These are phyloP conservation scores for Lipomyces orientalis DNA, from an alignment of 805 yeast species.

Conservation along the genomic window DNA sequence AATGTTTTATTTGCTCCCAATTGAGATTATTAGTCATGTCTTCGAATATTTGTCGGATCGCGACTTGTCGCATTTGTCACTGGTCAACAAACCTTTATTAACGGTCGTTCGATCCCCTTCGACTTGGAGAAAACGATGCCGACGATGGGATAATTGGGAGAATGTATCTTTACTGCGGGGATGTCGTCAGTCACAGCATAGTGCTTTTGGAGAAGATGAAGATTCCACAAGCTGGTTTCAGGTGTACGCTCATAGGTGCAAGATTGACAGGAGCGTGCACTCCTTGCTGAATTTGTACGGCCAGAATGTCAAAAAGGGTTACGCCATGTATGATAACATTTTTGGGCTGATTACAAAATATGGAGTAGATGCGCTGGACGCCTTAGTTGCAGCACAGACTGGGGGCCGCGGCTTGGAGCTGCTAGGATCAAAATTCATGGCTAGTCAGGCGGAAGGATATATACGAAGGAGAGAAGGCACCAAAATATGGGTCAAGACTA, in stretches of 20 bases:
- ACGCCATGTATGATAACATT: conserved; percentile 1
- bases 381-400: conserved; percentile 7
- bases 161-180: conserved; percentile 4
- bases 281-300: background rate
- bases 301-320: conserved; percentile 7
- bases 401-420: background rate
- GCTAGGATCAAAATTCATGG: conserved; percentile 18
- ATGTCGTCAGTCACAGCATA: conserved; percentile 7
- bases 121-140: conserved; percentile 14
- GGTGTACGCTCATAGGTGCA: conserved; percentile 1
- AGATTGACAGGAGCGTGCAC: background rate
- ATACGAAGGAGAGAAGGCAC: conserved; percentile 24
- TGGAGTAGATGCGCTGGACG: conserved; percentile 28
- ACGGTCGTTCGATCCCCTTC: conserved; percentile 6
- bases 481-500: conserved; percentile 7
- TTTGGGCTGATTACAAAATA: conserved; percentile 12
- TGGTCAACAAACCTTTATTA: background rate
- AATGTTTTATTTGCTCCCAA: conserved; percentile 11
- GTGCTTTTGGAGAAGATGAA: background rate
- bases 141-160: conserved; percentile 20
- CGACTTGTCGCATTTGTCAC: conserved; percentile 10
- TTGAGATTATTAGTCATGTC: conserved; percentile 18
- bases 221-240: background rate
- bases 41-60: conserved; percentile 10
- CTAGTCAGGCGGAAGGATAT: conserved; percentile 20